Base-by-base conservation (phyloP, 768 basidiomycete species). In the Termitomyces titanicus region DNA sequence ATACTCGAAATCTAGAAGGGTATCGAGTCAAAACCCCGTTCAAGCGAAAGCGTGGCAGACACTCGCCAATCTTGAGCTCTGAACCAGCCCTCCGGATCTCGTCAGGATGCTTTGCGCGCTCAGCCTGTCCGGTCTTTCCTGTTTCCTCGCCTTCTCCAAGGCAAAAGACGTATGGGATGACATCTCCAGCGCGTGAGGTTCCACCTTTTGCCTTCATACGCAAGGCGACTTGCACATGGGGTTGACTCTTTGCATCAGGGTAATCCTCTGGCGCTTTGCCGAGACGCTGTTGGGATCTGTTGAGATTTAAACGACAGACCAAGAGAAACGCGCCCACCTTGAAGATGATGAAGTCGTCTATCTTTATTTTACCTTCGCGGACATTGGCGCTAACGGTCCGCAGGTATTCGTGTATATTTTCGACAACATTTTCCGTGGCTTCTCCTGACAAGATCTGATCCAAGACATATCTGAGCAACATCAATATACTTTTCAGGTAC, bases 201-300 rank as follows among this genome's bases (percentile, higher is more conserved):
- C 81, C 84, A 31, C 94, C 93, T 59, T 83, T 89, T 5, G 83
- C 78, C 72, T 94, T 95, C 86, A 96, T 82, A 37, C 91, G 81
- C 47, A 97, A 73, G 0, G 95, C 96, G 17, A 99, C 97, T 64
- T 97, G 94, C 1, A 98, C 96, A 64, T 99, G 97, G 1, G 97
- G 97, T 63, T 95, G 95, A 37, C 78, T 85, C 71, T 98, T 98
- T 7, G 84, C 89, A 66, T 98, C 96, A 0, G 96, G 95, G 66
- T 98, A 99, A 64, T 97, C 95, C 63, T 96, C 91, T 0, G 96
- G 96, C 58, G 92, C 92, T 75, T 98, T 98, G 13, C 97, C 92
- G 52, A 99, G 78, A 52, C 97, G 89, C 94, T 97, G 65, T 20
- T 27, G 13, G 35, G 15, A 48, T 29, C 12, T 17, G 17, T 35